Base-by-base conservation (phyloP, 2,329 filamentous ascomycete genomes). In the Aspergillus intermedius region DNA sequence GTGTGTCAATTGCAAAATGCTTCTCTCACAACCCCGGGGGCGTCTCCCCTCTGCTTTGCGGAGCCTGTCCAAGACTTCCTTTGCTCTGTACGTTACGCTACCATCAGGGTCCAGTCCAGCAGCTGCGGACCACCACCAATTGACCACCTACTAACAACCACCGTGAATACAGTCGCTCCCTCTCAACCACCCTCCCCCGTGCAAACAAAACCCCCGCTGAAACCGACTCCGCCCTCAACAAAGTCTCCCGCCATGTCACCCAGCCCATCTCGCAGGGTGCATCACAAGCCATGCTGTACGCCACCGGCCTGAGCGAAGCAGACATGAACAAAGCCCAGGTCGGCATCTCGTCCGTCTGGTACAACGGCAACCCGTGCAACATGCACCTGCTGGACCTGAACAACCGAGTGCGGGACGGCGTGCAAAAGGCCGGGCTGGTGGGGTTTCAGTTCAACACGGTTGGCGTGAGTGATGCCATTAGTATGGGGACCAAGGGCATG, bases 361-460 rank as follows among this genome's bases (percentile, higher is more conserved):
- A 91, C 74, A 86, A 89, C 60, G 93, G 93, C 49, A 98, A 98
- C 74, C 93, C 93, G 22, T 98, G 93, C 78, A 98, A 98, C 75
- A 98, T 96, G 91, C 93, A 98, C 72, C 77, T 98, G 54, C 79
- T 98, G 71, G 88, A 94, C 64, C 81, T 98, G 52, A 95, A 88
- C 66, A 78, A 86, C 68, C 75, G 85, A 55, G 86, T 95, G 56
- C 84, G 81, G 59, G 80, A 86, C 64, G 82, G 84, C 53, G 85
- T 88, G 28, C 74, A 83, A 59, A 77, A 86, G 61, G 87, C 90
- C 25, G 88, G 89, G 19, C 78, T 98, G 53, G 79, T 95, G 52
- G 89, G 90, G 54, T 95, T 94, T 78, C 91, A 96, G 70, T 98
- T 98, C 82, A 98, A 98, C 78, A 98, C 94, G 52, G 88, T 98